Evolutionary conservation across 75 land plant species (phyloP), one percentile per base, ranked within the genome.

Genomic region (Gnetum montanum): DNA sequence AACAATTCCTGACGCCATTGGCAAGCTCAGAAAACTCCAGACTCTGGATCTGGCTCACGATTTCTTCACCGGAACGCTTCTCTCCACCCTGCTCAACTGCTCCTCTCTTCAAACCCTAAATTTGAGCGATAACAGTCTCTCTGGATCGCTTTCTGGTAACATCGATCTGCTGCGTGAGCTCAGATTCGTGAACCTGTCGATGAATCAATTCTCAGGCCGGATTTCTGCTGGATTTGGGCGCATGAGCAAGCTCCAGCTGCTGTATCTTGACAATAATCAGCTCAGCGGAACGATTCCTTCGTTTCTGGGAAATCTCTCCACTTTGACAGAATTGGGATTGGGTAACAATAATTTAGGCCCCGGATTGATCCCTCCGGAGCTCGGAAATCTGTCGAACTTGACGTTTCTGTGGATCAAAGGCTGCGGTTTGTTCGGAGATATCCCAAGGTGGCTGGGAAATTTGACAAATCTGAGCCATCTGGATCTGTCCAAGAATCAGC

Each of bases 281-380:
- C 55, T 83, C 24, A 61, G 65, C 29, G 62, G 59, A 8, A 47
- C 79, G 18, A 37, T 83, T n/a, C 79, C 86, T 2, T 11, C 61
- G 1, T 55, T 73, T 44, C 23, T 88, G 3, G 81, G 77, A 19
- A 64, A 74, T 38, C 36, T 88, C 24, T 46, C 71, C 8, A 68
- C 62, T 13, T 70, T 88, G 1, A 60, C 57, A 19, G 48, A 68
- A 69, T 64, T 88, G 7, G 73, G 77, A 20, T 46, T 84, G 37
- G 75, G 82, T 1, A 80, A 77, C 64, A 88, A 88, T 51, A 84
- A 81, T 29, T 70, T 88, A 4, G 62, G 70, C 18, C n/a, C n/a
- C n/a, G 62, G 82, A 28, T 58, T 55, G 8, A 55, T 88, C 28
- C 88, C 88, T 22, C 34, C 66, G 26, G 81, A 80, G 59, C 54